A percentile compares a stretch with the other conserved stretches of the same genome.
phyloP scores from a whole-genome alignment of 768 basidiomycete species.

The Tubosaeta brunneosetosa region DNA sequence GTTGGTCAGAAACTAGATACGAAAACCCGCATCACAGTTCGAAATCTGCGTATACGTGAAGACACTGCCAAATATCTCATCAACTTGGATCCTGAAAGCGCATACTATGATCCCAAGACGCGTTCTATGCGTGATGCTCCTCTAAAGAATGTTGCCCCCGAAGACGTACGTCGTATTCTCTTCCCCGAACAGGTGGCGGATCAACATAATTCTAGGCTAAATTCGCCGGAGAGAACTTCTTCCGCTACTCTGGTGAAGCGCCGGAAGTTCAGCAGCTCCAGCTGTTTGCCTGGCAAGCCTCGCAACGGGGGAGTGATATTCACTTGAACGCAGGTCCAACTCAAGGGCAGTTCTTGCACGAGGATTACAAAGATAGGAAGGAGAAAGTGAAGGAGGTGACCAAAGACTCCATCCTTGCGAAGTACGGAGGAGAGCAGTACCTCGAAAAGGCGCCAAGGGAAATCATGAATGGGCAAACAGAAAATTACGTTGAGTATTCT shows the following conservation, averaged over 20 bases:
- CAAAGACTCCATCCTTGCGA: conserved; percentile 84
- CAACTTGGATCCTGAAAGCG: conserved; percentile 91
- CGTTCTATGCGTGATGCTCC: conserved; percentile 99
- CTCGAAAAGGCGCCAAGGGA: conserved; percentile 88
- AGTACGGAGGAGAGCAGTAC: conserved; percentile 93
- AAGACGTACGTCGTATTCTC: conserved; percentile 62
- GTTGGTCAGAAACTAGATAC: conserved; percentile 98
- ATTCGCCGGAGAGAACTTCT: conserved; percentile 97
- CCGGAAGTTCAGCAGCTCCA: conserved; percentile 88
- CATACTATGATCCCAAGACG: conserved; percentile 99
- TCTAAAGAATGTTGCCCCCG: conserved; percentile 64
- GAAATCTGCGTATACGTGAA: conserved; percentile 97
- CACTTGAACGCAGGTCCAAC: conserved; percentile 96
- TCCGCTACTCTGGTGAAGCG: conserved; percentile 89
- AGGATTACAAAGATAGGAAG: conserved; percentile 90
- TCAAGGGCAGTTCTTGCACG: conserved; percentile 86
- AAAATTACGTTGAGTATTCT: conserved; percentile 97
- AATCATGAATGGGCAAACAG: conserved; percentile 91
- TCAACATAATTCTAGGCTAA: conserved; percentile 47
- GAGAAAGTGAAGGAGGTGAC: conserved; percentile 84
- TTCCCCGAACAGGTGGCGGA: not conserved
- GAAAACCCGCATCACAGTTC: conserved; percentile 96
- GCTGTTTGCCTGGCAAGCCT: conserved; percentile 96
- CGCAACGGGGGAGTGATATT: conserved; percentile 88
- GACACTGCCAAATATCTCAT: conserved; percentile 99